Conservation (phyloP, 495 filamentous ascomycete genomes). For the Penicillium cosmopolitanum region DNA sequence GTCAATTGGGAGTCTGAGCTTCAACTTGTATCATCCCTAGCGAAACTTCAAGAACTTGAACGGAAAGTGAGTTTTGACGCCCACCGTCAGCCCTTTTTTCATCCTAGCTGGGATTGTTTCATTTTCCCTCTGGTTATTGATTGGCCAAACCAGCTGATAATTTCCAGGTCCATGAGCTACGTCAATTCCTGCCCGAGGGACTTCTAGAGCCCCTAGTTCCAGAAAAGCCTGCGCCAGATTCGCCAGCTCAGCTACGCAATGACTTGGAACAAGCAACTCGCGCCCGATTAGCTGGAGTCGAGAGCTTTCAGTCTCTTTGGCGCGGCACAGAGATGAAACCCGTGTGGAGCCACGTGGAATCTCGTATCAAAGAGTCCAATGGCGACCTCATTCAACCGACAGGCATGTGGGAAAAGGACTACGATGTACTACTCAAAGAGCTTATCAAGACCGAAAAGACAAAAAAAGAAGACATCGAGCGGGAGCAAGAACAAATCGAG, state of each 20-base stretch:
- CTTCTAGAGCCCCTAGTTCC: constrained; percentile 41
- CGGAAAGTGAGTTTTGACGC: constrained; percentile 30
- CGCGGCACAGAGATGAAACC: constrained; percentile 38
- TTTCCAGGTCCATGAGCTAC: constrained; percentile 45
- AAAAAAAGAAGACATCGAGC: constrained; percentile 30
- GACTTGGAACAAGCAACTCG: constrained; percentile 33
- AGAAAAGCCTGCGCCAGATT: constrained; percentile 24
- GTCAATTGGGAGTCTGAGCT: constrained; percentile 41
- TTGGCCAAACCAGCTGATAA: constrained; percentile 7
- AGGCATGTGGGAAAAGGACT: constrained; percentile 48
- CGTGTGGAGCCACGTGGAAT: constrained; percentile 41
- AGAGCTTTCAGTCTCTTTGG: constrained; percentile 41
- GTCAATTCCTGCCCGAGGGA: constrained; percentile 43
- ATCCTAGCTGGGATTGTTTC: not conserved
- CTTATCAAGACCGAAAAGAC: constrained; percentile 31
- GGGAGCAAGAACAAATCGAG: constrained; percentile 33
- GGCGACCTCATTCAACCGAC: constrained; percentile 42
- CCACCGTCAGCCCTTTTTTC: not conserved
- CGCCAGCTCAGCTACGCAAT: constrained; percentile 32
- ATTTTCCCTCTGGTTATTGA: not conserved
- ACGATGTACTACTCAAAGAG: constrained; percentile 39
- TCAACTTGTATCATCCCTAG: constrained; percentile 47
- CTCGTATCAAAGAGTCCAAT: constrained; percentile 39
- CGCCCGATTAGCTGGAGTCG: constrained; percentile 33
- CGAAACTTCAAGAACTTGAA: constrained; percentile 49